Conservation (phyloP, 2,329 filamentous ascomycete genomes). For the Nigrospora oryzae region DNA sequence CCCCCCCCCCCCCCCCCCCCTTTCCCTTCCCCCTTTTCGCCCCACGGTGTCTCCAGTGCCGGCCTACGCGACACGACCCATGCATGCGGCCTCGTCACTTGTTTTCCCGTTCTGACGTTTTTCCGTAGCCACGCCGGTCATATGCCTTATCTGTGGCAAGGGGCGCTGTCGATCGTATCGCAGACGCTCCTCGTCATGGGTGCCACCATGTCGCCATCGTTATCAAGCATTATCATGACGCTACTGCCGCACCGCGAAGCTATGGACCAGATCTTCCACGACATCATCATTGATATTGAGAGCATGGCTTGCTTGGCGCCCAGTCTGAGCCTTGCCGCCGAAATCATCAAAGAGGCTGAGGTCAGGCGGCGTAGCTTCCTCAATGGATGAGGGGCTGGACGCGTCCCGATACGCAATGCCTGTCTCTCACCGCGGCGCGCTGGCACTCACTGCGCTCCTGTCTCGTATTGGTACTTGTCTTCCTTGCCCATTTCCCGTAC, state of each 20-base stretch:
- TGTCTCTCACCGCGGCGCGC: too few relatives aligned
- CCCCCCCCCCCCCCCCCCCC: slow-evolving; percentile 3
- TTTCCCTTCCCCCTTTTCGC: neutral
- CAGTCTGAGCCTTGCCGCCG: slow-evolving; percentile 65
- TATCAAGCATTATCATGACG: slow-evolving; percentile 54
- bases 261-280: slow-evolving; percentile 69
- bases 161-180: slow-evolving; percentile 73
- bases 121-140: slow-evolving; percentile 63
- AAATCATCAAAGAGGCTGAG: slow-evolving; percentile 75
- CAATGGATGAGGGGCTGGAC: slow-evolving; percentile 30
- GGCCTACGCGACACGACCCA: too few relatives aligned
- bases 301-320: slow-evolving; percentile 67
- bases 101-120: slow-evolving; percentile 5
- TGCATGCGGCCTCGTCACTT: slow-evolving; percentile 5
- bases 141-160: slow-evolving; percentile 81
- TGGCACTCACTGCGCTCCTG: too few relatives aligned
- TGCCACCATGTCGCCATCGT: slow-evolving; percentile 68
- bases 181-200: slow-evolving; percentile 79
- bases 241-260: slow-evolving; percentile 48
- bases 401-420: neutral
- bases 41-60: too few relatives aligned
- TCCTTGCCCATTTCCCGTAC: too few relatives aligned
- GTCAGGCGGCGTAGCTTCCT: slow-evolving; percentile 58
- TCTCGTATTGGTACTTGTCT: too few relatives aligned
- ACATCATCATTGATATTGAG: slow-evolving; percentile 69